These are phyloP conservation scores for Coffea canephora DNA, from an alignment of 257 asterid species.

Conservation along the genomic window DNA sequence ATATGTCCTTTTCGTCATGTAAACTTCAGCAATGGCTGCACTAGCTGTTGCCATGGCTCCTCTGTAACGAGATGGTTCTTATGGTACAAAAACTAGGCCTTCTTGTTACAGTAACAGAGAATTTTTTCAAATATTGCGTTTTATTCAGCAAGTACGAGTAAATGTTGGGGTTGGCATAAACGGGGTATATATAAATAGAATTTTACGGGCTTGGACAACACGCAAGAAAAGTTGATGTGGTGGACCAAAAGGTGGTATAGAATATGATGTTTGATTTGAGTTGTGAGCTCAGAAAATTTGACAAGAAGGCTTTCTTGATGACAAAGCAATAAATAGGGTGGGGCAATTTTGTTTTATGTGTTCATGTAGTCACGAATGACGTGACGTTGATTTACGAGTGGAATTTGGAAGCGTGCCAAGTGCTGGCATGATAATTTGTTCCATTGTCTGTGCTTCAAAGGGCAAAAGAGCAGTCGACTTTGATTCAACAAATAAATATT, in stretches of 20 bases:
- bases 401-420: not conserved
- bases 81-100: not conserved
- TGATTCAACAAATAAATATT: too few species aligned
- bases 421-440: not conserved
- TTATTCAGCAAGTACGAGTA: not conserved
- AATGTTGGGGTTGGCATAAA: not conserved
- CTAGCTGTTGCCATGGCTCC: slow-evolving; percentile 14
- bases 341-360: too few species aligned
- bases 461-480: too few species aligned
- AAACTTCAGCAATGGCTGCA: slow-evolving; percentile 33
- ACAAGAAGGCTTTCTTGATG: not conserved
- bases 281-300: not conserved
- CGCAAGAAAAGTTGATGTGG: not conserved
- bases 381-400: not conserved
- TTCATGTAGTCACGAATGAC: not conserved
- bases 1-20: slow-evolving; percentile 24
- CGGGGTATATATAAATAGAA: not conserved
- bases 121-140: not conserved
- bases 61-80: not conserved
- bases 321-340: not conserved
- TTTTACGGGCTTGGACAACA: slow-evolving; percentile 3
- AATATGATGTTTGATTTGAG: not conserved
- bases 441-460: too few species aligned
- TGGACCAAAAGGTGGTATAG: not conserved
- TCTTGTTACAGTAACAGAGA: too few species aligned